Conservation (phyloP, 192 early-diverging fungal genomes). For the Entomortierella lignicola region DNA sequence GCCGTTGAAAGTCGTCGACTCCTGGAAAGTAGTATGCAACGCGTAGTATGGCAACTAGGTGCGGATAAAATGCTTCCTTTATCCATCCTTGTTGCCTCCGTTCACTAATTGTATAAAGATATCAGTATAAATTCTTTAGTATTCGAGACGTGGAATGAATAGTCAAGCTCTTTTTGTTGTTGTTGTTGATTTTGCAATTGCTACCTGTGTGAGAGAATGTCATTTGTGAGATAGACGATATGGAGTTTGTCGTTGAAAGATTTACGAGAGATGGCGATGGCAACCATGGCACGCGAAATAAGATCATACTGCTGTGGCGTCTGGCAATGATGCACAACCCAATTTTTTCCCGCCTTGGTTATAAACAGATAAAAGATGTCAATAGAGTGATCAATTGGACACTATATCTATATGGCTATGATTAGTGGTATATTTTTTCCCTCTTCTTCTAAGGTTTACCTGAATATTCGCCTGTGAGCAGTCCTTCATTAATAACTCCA, state of each 20-base stretch:
- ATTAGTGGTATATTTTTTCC: too few species aligned
- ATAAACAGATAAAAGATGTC: neutral
- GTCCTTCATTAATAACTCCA: constrained; percentile 62
- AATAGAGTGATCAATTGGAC: too few species aligned
- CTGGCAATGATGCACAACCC: constrained; percentile 61
- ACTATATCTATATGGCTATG: too few species aligned
- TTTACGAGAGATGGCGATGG: constrained; percentile 50
- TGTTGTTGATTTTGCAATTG: neutral
- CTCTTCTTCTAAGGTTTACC: too few species aligned
- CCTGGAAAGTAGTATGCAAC: constrained; percentile 59
- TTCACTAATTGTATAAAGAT: constrained; percentile 27
- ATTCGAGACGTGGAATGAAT: too few species aligned
- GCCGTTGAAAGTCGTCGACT: constrained; percentile 49
- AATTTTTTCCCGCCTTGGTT: constrained; percentile 62
- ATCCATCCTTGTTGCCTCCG: constrained; percentile 60
- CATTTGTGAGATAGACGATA: constrained; percentile 64
- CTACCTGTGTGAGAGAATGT: constrained; percentile 64
- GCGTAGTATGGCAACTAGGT: constrained; percentile 56
- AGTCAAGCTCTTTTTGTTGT: too few species aligned
- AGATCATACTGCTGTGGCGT: constrained; percentile 50
- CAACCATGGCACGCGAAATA: constrained; percentile 52
- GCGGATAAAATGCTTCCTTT: constrained; percentile 56
- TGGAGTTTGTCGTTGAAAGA: constrained; percentile 62
- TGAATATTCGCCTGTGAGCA: constrained; percentile 68
- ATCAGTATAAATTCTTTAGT: neutral